A percentile compares a stretch with the other conserved stretches of the same genome.
phyloP scores from a whole-genome alignment of 805 yeast genomes.

The Wickerhamiella sorbophila region DNA sequence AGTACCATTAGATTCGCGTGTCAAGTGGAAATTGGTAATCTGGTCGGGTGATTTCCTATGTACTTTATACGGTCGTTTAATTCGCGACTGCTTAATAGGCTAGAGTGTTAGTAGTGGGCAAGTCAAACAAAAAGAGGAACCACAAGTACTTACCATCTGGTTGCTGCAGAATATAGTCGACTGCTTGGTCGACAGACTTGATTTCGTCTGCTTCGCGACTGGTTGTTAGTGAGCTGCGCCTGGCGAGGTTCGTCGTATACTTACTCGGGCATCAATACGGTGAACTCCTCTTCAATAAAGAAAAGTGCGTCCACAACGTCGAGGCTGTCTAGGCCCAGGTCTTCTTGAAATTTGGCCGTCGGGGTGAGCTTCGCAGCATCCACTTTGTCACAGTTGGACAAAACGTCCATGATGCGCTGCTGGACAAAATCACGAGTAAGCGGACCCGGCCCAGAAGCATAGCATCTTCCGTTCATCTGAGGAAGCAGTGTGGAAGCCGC shows the following conservation, averaged over 20 bases:
- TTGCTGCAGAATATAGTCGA: constrained; percentile 59
- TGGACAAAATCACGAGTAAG: constrained; percentile 66
- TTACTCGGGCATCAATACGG: constrained; percentile 24
- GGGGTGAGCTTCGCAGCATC: constrained; percentile 25
- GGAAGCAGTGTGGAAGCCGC: constrained; percentile 7
- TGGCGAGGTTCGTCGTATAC: not conserved
- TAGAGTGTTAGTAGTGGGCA: not conserved
- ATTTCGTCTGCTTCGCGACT: constrained; percentile 75
- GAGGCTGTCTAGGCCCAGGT: constrained; percentile 75
- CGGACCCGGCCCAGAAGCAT: constrained; percentile 36
- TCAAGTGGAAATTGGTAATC: not conserved
- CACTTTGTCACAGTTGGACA: constrained; percentile 48
- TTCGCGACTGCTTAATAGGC: not conserved
- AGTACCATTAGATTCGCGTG: not conserved
- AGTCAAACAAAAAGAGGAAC: not conserved
- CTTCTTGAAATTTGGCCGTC: constrained; percentile 32
- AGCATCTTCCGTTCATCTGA: constrained; percentile 35
- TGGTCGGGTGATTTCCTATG: not conserved
- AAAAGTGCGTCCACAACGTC: constrained; percentile 92
- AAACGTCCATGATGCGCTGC: constrained; percentile 65
- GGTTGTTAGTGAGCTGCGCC: constrained; percentile 7
- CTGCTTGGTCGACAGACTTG: constrained; percentile 83
- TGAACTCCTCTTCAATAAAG: constrained; percentile 83
- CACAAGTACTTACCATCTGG: constrained; percentile 21
- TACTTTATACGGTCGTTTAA: not conserved